phyloP scores from a whole-genome alignment of 257 asterid genomes.

The Fraxinus americana region DNA sequence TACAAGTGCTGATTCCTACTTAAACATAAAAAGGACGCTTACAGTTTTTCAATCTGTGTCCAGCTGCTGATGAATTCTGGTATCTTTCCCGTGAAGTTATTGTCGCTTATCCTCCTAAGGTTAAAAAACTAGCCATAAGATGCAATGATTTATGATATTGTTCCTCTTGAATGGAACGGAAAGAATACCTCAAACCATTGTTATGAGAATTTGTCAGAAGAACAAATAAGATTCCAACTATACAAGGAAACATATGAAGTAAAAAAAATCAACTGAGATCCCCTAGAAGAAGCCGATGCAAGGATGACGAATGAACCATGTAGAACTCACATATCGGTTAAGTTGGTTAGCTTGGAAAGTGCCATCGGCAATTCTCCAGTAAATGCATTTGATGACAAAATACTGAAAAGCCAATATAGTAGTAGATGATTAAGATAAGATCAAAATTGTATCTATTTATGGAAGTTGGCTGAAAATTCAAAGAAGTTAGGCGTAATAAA shows the following conservation, averaged over 20 bases:
- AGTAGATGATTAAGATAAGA: slow-evolving; percentile 22
- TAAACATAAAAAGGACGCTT: slow-evolving; percentile 31
- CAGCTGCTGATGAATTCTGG: slow-evolving; percentile 83
- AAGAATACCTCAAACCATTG: background rate
- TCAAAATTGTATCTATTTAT: background rate
- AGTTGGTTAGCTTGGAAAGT: slow-evolving; percentile 61
- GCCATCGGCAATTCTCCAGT: slow-evolving; percentile 63
- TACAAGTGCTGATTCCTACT: background rate
- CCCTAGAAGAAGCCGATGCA: background rate
- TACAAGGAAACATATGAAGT: background rate
- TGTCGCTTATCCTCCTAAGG: slow-evolving; percentile 83
- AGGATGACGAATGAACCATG: slow-evolving; percentile 1
- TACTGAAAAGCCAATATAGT: slow-evolving; percentile 36
- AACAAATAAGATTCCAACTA: background rate
- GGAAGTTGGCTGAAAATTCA: slow-evolving; percentile 9
- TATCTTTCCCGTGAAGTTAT: slow-evolving; percentile 82
- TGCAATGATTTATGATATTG: background rate
- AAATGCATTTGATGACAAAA: slow-evolving; percentile 73
- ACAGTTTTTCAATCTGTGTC: slow-evolving; percentile 80
- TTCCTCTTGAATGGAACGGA: slow-evolving; percentile 6
- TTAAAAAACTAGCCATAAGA: background rate
- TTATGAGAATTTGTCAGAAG: background rate
- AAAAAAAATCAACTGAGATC: background rate
- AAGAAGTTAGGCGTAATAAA: slow-evolving; percentile 12
- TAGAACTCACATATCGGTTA: slow-evolving; percentile 70